phyloP scores from a whole-genome alignment of 768 basidiomycete genomes.

The Mycena galericulata region DNA sequence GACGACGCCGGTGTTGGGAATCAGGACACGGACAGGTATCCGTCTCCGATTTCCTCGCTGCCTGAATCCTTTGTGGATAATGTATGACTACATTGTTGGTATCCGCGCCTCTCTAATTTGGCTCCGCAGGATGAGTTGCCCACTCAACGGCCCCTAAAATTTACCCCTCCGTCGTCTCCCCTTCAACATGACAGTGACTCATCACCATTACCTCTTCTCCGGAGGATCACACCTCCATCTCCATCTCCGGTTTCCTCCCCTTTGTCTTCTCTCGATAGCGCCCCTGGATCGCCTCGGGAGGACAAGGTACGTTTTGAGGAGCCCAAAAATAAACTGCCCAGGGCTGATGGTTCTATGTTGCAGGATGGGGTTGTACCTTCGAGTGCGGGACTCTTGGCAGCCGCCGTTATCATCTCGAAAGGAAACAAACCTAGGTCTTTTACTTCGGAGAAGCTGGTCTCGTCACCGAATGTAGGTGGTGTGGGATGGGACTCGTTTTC shows the following conservation, averaged over 20 bases:
- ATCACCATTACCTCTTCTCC: slow-evolving; percentile 28
- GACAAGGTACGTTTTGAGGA: slow-evolving; percentile 13
- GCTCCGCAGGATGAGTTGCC: slow-evolving; percentile 25
- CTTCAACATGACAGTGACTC: slow-evolving; percentile 23
- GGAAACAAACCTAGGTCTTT: slow-evolving; percentile 53
- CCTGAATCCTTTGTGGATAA: slow-evolving; percentile 20
- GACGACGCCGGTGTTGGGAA: background rate
- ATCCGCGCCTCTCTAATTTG: background rate
- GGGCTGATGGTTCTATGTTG: background rate
- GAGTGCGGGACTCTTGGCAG: background rate
- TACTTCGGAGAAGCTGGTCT: slow-evolving; percentile 49
- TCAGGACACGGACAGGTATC: slow-evolving; percentile 1
- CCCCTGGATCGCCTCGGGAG: slow-evolving; percentile 18
- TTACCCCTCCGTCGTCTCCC: slow-evolving; percentile 28
- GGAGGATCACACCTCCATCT: slow-evolving; percentile 11
- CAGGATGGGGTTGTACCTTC: slow-evolving; percentile 16
- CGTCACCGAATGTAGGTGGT: slow-evolving; percentile 64
- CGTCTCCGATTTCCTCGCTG: slow-evolving; percentile 25
- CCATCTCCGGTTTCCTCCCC: slow-evolving; percentile 18
- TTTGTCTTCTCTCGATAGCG: slow-evolving; percentile 30
- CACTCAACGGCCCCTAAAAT: slow-evolving; percentile 14
- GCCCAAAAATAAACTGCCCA: background rate
- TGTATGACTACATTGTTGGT: background rate
- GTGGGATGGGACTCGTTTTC: slow-evolving; percentile 66
- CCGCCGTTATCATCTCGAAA: slow-evolving; percentile 1